Evolutionary conservation across 139 green algal genomes (phyloP), one percentile per base, ranked within the genome.

Genomic region (Diplosphaera chodatii): DNA sequence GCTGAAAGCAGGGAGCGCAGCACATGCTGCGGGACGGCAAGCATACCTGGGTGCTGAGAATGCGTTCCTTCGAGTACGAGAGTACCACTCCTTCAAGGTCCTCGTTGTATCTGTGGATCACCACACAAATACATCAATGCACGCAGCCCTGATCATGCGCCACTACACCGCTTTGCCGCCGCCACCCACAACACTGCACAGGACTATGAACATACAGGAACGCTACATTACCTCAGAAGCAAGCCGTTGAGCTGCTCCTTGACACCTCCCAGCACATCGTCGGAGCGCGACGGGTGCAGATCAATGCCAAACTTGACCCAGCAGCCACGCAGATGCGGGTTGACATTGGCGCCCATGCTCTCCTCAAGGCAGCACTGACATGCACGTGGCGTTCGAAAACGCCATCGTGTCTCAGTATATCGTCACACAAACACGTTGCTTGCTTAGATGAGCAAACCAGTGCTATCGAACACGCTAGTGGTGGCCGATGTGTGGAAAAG

Each of bases 1-100:
- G 82, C 1, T 84, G 82, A 32, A 85, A 88, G 69, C 86, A 89
- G n/a, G 80, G 74, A 69, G 84, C 65, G 13, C 1, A 75, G 78
- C 71, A 40, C 73, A 21, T 2, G 20, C 32, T 56, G 0, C 1
- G 13, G 29, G 13, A 10, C 10, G 2, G 79, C 37, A 85, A 78
- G 29, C 59, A 1, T 6, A 73, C 82, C 71, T 75, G 65, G 31
- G 75, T 16, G 6, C 72, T 74, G 40, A 81, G 56, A 30, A 84
- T 33, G 20, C 56, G 67, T 16, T 74, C 65, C 31, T 82, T 75
- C 28, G 32, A 37, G 31, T 83, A 89, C 3, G 83, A 66, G 59
- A 89, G 32, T 63, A 84, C 15, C 4, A 89, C 72, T 16, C 82
- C 84, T 5, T 77, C 73, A 16, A 89, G 64, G 29, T 87, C 74